Evolutionary conservation across 352 stramenopile species (phyloP).

Genomic region (Globisporangium uncinulatum): DNA sequence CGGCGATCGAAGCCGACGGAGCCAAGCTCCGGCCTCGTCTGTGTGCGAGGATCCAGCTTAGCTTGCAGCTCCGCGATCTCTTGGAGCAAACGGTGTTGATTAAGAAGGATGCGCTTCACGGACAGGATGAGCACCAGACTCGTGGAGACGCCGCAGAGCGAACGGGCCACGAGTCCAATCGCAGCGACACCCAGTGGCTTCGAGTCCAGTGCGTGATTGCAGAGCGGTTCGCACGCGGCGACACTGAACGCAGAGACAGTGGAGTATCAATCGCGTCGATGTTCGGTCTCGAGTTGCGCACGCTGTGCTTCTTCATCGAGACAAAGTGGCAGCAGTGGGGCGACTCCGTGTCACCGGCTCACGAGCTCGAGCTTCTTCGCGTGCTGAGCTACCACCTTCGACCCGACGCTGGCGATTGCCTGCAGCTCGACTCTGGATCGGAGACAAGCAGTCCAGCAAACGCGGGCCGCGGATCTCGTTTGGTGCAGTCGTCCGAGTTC

Average conservation of each 20-base stretch:
- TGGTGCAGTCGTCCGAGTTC: not conserved
- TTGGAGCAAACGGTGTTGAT: constrained; percentile 26
- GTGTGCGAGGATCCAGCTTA: constrained; percentile 26
- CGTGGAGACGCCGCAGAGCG: constrained; percentile 5
- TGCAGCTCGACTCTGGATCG: no score
- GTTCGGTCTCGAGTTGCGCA: constrained; percentile 43
- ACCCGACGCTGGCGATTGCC: not conserved
- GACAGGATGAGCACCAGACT: not conserved
- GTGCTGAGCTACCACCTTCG: constrained; percentile 37
- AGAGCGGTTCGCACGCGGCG: constrained; percentile 27
- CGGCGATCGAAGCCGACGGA: not conserved
- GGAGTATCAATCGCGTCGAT: constrained; percentile 33
- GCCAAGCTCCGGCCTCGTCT: constrained; percentile 13
- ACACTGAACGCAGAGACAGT: constrained; percentile 22
- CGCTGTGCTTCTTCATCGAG: constrained; percentile 47
- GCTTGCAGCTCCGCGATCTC: constrained; percentile 41
- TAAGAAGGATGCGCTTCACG: constrained; percentile 20
- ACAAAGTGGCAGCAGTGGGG: constrained; percentile 29
- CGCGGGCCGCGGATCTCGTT: not conserved
- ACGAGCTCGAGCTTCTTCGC: constrained; percentile 48
- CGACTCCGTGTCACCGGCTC: constrained; percentile 21
- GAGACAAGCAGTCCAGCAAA: not conserved
- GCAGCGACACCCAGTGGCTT: constrained; percentile 25
- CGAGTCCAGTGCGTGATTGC: constrained; percentile 23
- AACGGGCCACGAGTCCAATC: constrained; percentile 1